phyloP scores from a whole-genome alignment of 1,139 yeast genomes.

The Kodamaea suecica region DNA sequence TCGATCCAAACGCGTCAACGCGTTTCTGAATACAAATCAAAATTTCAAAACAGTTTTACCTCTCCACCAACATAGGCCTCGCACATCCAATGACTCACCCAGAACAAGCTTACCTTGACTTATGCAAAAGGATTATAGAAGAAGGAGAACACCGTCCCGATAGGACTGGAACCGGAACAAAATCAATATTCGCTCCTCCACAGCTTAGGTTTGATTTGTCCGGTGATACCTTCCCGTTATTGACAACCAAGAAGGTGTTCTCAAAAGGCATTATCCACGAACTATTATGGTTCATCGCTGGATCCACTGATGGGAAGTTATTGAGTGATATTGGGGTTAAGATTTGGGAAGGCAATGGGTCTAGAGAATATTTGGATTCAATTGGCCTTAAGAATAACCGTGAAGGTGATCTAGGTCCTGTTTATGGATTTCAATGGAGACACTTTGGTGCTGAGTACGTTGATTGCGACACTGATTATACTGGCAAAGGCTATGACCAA shows the following conservation, averaged over 20 bases:
- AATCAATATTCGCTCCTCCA: constrained; percentile 90
- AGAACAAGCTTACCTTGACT: constrained; percentile 83
- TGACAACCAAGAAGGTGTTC: constrained; percentile 91
- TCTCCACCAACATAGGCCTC: background rate
- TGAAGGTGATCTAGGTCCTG: constrained; percentile 97
- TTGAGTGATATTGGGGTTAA: constrained; percentile 80
- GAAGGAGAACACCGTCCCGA: constrained; percentile 92
- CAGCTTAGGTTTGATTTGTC: constrained; percentile 80
- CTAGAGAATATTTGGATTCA: constrained; percentile 82
- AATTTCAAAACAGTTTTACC: background rate
- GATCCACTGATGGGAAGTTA: constrained; percentile 82
- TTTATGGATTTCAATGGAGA: constrained; percentile 98
- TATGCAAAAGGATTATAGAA: constrained; percentile 70
- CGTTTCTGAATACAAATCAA: background rate
- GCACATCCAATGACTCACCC: constrained; percentile 25
- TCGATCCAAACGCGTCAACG: too few relatives aligned
- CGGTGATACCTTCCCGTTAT: constrained; percentile 73
- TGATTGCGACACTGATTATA: constrained; percentile 83
- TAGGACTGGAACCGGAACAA: constrained; percentile 96
- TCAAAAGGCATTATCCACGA: constrained; percentile 87
- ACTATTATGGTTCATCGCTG: constrained; percentile 87
- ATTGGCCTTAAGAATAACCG: constrained; percentile 77
- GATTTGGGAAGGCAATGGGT: constrained; percentile 99
- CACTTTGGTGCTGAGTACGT: constrained; percentile 93
- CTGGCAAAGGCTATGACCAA: constrained; percentile 90